phyloP scores from a whole-genome alignment of 495 filamentous ascomycete genomes.

The Pyronema domesticum region DNA sequence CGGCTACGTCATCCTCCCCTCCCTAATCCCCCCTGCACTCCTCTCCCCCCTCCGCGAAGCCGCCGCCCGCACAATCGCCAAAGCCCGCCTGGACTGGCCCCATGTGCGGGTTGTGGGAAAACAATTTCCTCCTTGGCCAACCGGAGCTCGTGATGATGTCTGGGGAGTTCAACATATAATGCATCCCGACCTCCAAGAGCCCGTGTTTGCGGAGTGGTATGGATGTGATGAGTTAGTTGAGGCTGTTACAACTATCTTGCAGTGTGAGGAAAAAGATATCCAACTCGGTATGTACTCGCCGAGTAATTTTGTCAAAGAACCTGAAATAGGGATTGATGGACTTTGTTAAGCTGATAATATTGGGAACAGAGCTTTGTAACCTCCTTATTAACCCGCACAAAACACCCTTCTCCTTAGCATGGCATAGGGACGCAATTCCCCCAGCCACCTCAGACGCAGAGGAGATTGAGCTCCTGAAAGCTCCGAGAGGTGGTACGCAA shows the following conservation, averaged over 20 bases:
- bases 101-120: conserved; percentile 67
- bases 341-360: background rate
- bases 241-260: background rate
- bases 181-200: conserved; percentile 44
- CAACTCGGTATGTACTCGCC: background rate
- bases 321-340: too few relatives aligned
- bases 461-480: background rate
- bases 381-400: background rate
- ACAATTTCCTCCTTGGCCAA: conserved; percentile 68
- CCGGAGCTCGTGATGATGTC: conserved; percentile 40
- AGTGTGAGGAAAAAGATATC: background rate
- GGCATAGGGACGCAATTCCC: background rate
- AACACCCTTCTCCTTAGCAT: background rate
- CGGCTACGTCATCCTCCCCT: background rate
- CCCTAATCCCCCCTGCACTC: conserved; percentile 24
- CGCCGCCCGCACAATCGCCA: conserved; percentile 35
- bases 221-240: background rate
- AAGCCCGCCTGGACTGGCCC: conserved; percentile 50
- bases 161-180: conserved; percentile 78
- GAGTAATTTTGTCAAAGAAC: too few relatives aligned
- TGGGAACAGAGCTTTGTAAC: background rate
- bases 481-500: conserved; percentile 28
- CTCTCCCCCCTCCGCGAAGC: conserved; percentile 37
- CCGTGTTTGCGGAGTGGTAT: conserved; percentile 24
- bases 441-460: background rate